These are phyloP conservation scores for Phaeomoniella chlamydospora DNA, from an alignment of 2,329 filamentous ascomycete genomes.

Conservation along the genomic window DNA sequence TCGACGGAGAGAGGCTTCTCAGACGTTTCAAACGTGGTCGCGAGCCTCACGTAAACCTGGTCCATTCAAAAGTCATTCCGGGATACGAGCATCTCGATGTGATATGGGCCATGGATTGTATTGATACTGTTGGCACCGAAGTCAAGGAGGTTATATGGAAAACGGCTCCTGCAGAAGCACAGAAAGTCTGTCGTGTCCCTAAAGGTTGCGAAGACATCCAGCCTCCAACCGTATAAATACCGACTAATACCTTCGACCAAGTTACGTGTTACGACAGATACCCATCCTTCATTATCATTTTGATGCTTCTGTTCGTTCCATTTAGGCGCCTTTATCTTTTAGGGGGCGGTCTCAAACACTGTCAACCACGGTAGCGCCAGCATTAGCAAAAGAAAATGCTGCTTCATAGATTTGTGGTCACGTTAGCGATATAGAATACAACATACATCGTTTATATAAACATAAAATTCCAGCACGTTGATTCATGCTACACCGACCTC, in stretches of 20 bases:
- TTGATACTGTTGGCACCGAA: conserved; percentile 70
- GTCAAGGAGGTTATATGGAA: conserved; percentile 73
- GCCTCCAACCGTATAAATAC: not conserved
- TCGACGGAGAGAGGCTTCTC: conserved; percentile 65
- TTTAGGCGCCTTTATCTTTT: too few relatives aligned
- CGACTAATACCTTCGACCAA: not conserved
- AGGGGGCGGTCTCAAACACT: too few relatives aligned
- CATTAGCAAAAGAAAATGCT: too few relatives aligned
- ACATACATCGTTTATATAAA: too few relatives aligned
- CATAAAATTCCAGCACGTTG: too few relatives aligned
- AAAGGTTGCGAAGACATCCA: conserved; percentile 41
- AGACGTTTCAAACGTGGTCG: conserved; percentile 59
- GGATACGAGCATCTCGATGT: conserved; percentile 92
- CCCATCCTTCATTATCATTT: not conserved
- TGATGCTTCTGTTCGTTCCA: too few relatives aligned
- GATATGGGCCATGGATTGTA: conserved; percentile 82
- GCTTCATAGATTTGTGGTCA: too few relatives aligned
- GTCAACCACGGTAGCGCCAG: too few relatives aligned
- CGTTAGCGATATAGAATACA: too few relatives aligned
- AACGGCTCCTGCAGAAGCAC: conserved; percentile 44
- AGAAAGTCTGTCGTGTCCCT: conserved; percentile 48
- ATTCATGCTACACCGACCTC: too few relatives aligned
- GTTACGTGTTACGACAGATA: too few relatives aligned
- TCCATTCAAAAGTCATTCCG: conserved; percentile 69
- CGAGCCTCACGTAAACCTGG: conserved; percentile 67